A percentile compares a stretch with the other conserved stretches of the same genome.
Conservation (phyloP, 306 rosid species). For the Lotus japonicus region DNA sequence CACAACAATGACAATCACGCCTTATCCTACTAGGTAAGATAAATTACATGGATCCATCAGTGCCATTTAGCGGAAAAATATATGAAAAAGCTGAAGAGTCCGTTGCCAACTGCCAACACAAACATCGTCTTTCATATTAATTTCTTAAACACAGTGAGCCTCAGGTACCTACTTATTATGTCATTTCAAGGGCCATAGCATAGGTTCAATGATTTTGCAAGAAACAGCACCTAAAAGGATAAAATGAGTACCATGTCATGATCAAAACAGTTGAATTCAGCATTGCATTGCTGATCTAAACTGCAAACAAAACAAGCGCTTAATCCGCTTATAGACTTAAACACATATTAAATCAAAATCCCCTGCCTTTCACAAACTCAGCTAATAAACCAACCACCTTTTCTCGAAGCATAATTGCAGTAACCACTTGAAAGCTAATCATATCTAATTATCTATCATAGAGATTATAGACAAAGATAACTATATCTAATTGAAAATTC, state of each 20-base stretch:
- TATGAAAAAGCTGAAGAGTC: neutral
- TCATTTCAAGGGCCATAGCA: neutral
- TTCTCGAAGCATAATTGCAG: neutral
- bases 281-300: slow-evolving; percentile 1
- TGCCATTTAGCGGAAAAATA: neutral
- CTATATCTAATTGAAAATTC: neutral
- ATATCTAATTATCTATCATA: neutral
- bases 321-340: too few species aligned
- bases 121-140: neutral
- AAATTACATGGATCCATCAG: neutral
- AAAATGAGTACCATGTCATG: neutral
- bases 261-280: neutral
- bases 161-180: neutral
- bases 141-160: neutral
- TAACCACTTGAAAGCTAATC: neutral
- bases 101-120: neutral
- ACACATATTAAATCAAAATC: neutral
- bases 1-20: neutral
- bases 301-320: neutral
- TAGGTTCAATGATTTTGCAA: neutral
- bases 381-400: neutral
- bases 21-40: neutral
- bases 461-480: neutral
- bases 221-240: neutral
- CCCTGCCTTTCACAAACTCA: neutral